phyloP scores from a whole-genome alignment of 306 rosid species.

The Prunus campanulata region DNA sequence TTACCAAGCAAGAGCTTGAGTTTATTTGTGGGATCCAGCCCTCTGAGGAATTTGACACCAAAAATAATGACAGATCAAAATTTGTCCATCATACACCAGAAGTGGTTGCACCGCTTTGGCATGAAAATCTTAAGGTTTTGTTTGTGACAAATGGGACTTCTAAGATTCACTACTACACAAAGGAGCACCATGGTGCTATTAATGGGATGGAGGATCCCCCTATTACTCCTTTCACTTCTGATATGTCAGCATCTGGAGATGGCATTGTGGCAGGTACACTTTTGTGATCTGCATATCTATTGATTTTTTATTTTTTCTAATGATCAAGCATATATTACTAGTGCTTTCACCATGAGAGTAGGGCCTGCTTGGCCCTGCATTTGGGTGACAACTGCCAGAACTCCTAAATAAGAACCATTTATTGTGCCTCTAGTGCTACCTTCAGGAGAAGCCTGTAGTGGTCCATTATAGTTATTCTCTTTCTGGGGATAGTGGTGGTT shows the following conservation, averaged over 20 bases:
- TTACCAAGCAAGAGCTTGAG: slow-evolving; percentile 95
- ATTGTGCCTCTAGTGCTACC: slow-evolving; percentile 8
- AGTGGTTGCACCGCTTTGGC: slow-evolving; percentile 71
- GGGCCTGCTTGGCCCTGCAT: slow-evolving; percentile 4
- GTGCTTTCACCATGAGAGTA: not conserved
- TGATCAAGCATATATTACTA: not conserved
- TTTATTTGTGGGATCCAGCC: slow-evolving; percentile 79
- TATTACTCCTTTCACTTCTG: slow-evolving; percentile 67
- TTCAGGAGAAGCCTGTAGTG: slow-evolving; percentile 10
- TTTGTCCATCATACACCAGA: slow-evolving; percentile 75
- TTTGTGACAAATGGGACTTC: slow-evolving; percentile 98
- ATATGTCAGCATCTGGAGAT: slow-evolving; percentile 96
- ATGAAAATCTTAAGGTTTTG: slow-evolving; percentile 78
- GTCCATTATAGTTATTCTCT: not conserved
- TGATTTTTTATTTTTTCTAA: not conserved
- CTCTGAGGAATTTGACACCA: slow-evolving; percentile 81
- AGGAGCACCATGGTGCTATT: slow-evolving; percentile 70
- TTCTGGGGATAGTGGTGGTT: not conserved
- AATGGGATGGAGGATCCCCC: slow-evolving; percentile 88
- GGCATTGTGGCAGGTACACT: slow-evolving; percentile 87
- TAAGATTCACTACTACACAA: slow-evolving; percentile 86
- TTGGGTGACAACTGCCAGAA: not conserved
- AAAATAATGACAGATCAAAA: slow-evolving; percentile 70
- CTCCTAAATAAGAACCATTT: slow-evolving; percentile 6
- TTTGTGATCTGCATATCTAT: slow-evolving; percentile 3